Percentiles rank a stretch among this genome's conserved stretches.
Evolutionary conservation across 2,329 filamentous ascomycete species (phyloP).

Genomic region (Pleoardoris graminearum): DNA sequence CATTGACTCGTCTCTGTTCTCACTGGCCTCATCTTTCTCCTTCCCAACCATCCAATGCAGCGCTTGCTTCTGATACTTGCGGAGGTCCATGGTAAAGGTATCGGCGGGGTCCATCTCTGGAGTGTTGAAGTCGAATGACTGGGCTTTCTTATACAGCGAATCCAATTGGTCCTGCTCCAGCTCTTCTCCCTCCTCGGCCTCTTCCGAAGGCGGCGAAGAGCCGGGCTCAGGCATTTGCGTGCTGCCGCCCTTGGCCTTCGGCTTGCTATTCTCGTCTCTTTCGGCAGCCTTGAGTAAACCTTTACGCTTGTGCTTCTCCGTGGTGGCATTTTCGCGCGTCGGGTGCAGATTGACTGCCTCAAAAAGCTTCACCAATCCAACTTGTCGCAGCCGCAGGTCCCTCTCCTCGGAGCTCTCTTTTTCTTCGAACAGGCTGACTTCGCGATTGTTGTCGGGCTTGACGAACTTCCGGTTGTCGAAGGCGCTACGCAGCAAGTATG

Average conservation of each 20-base stretch:
- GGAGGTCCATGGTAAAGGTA: conserved; percentile 79
- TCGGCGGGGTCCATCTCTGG: conserved; percentile 81
- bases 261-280: conserved; percentile 71
- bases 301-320: conserved; percentile 78
- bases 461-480: conserved; percentile 69
- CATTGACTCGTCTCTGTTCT: conserved; percentile 76
- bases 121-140: conserved; percentile 93
- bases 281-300: conserved; percentile 86
- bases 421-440: conserved; percentile 76
- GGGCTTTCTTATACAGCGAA: conserved; percentile 89
- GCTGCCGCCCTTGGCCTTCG: conserved; percentile 53
- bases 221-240: conserved; percentile 49
- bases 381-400: conserved; percentile 78
- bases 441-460: conserved; percentile 69
- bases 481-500: conserved; percentile 72
- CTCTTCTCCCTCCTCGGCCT: conserved; percentile 81
- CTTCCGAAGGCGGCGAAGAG: conserved; percentile 63
- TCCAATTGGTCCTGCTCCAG: conserved; percentile 96
- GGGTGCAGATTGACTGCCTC: conserved; percentile 85
- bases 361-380: conserved; percentile 85
- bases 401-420: conserved; percentile 86
- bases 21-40: conserved; percentile 75
- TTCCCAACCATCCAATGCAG: conserved; percentile 96
- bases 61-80: conserved; percentile 94
- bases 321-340: conserved; percentile 70